These are phyloP conservation scores for Euclidium syriacum DNA, from an alignment of 345 rosid genomes.

Conservation along the genomic window DNA sequence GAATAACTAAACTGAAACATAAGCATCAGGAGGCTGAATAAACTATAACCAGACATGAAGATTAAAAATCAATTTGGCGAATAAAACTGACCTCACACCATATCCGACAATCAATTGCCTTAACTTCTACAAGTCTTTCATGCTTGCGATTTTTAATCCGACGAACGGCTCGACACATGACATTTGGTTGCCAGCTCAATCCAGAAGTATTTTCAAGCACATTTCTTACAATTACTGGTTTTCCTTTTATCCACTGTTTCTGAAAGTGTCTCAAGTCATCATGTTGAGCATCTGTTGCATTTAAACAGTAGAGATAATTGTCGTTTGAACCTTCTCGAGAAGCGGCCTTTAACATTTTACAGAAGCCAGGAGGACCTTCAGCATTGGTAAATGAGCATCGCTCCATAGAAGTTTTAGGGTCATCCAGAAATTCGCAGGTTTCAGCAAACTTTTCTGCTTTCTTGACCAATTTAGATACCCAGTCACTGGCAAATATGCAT, in stretches of 20 bases:
- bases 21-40: neutral
- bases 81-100: conserved; percentile 35
- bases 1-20: neutral
- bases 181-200: conserved; percentile 84
- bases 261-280: conserved; percentile 61
- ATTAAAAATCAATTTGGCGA: neutral
- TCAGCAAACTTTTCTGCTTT: conserved; percentile 34
- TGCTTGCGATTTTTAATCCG: conserved; percentile 47
- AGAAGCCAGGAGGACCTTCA: conserved; percentile 27
- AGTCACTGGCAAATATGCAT: conserved; percentile 35
- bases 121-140: conserved; percentile 35
- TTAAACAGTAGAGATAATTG: conserved; percentile 61
- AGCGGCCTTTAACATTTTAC: conserved; percentile 48
- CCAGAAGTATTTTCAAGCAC: conserved; percentile 56
- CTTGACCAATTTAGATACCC: conserved; percentile 37
- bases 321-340: conserved; percentile 44
- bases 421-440: neutral
- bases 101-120: conserved; percentile 60
- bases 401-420: conserved; percentile 1
- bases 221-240: conserved; percentile 61
- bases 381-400: conserved; percentile 46
- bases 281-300: conserved; percentile 31
- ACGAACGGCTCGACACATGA: conserved; percentile 73
- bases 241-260: conserved; percentile 68
- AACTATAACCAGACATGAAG: too few species aligned